Conservation (phyloP, 306 rosid genomes). For the Prunus padus region DNA sequence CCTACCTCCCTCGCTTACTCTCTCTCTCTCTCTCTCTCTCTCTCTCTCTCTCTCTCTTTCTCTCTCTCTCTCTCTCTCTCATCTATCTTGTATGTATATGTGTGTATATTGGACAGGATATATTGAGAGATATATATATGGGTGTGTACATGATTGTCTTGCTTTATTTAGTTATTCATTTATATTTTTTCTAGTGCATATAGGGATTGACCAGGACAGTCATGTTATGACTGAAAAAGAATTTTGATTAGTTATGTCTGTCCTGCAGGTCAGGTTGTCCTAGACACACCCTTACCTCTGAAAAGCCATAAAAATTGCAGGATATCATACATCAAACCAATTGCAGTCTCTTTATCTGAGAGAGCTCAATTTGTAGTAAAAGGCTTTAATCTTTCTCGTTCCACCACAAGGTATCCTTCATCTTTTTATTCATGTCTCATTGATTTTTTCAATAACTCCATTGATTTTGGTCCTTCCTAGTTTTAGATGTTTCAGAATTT, state of each 20-base stretch:
- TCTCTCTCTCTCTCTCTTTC: not conserved
- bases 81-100: not conserved
- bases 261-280: constrained; percentile 70
- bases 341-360: constrained; percentile 67
- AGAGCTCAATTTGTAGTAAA: constrained; percentile 60
- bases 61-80: not conserved
- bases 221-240: not conserved
- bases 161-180: not conserved
- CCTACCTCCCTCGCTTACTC: not conserved
- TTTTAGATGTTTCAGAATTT: not conserved
- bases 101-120: not conserved
- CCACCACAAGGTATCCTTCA: constrained; percentile 57
- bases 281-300: constrained; percentile 67
- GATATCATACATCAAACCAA: constrained; percentile 70
- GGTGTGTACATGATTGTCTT: not conserved
- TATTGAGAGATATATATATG: too few relatives aligned
- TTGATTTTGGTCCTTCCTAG: not conserved
- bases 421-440: not conserved
- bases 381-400: constrained; percentile 58
- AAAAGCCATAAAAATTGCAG: constrained; percentile 47
- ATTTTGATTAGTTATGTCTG: not conserved
- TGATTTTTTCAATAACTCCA: not conserved
- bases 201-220: not conserved
- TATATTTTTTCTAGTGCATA: not conserved
- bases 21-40: not conserved